Evolutionary conservation across 2,329 filamentous ascomycete genomes (phyloP).

Genomic region (Apiospora aurea): DNA sequence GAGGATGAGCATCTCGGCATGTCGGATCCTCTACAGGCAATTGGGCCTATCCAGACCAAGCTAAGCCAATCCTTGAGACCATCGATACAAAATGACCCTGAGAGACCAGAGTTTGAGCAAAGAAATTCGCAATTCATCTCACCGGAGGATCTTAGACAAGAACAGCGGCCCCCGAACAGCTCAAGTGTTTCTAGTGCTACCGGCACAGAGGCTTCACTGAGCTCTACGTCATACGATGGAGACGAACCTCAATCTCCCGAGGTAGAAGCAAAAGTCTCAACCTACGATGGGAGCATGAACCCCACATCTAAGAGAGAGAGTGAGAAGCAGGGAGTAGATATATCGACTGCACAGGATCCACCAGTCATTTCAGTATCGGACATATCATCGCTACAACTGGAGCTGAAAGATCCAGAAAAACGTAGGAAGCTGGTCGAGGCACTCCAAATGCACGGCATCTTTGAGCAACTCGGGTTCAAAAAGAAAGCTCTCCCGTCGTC

Average conservation of each 20-base stretch:
- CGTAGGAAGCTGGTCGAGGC: slow-evolving; percentile 35
- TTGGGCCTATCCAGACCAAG: neutral
- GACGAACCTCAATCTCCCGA: neutral
- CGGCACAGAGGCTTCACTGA: neutral
- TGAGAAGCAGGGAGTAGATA: neutral
- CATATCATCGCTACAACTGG: slow-evolving; percentile 21
- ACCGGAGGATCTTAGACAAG: neutral
- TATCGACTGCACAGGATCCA: neutral
- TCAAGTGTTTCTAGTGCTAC: neutral
- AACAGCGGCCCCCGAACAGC: neutral
- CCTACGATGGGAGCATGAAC: neutral
- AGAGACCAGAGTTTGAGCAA: neutral
- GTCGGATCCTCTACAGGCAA: neutral
- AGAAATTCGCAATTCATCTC: neutral
- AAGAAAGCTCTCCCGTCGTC: slow-evolving; percentile 30
- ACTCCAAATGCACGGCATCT: slow-evolving; percentile 36
- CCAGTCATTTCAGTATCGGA: slow-evolving; percentile 2
- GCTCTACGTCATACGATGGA: neutral
- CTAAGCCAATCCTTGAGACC: neutral
- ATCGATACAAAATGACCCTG: neutral
- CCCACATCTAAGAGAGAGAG: neutral
- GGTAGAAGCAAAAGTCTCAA: neutral
- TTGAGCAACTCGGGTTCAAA: slow-evolving; percentile 36
- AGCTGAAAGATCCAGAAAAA: slow-evolving; percentile 29
- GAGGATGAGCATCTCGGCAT: slow-evolving; percentile 15